Conservation (phyloP, 768 basidiomycete species). For the Naganishia vaughanmartiniae region DNA sequence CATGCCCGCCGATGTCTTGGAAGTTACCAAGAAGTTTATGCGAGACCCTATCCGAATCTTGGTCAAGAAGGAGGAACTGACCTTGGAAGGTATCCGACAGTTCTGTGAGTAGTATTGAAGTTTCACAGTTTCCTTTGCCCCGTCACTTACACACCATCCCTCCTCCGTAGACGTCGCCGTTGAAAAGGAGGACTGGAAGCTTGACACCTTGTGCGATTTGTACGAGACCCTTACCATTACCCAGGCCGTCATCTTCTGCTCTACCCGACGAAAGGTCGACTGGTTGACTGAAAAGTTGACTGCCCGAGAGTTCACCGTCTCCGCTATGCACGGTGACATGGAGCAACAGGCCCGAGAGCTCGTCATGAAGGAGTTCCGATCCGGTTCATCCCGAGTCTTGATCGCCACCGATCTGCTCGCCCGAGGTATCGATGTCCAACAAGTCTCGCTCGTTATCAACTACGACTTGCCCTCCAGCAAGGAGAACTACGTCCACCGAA, state of each 20-base stretch:
- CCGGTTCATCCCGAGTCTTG: slow-evolving; percentile 79
- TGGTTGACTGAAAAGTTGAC: slow-evolving; percentile 99
- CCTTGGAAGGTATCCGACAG: slow-evolving; percentile 65
- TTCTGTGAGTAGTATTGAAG: slow-evolving; percentile 41
- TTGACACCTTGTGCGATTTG: slow-evolving; percentile 93
- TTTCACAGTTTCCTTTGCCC: background rate
- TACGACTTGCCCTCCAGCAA: slow-evolving; percentile 72
- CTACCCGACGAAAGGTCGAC: slow-evolving; percentile 96
- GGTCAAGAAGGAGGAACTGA: slow-evolving; percentile 98
- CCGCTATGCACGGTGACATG: slow-evolving; percentile 78
- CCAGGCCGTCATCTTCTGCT: slow-evolving; percentile 99
- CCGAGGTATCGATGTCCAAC: slow-evolving; percentile 96
- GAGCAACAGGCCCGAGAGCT: slow-evolving; percentile 91
- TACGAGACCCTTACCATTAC: slow-evolving; percentile 99
- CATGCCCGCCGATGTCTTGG: slow-evolving; percentile 91
- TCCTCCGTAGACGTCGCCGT: slow-evolving; percentile 66
- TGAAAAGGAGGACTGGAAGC: slow-evolving; percentile 99
- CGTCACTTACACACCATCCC: background rate
- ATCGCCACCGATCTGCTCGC: slow-evolving; percentile 98
- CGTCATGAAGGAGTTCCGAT: slow-evolving; percentile 94
- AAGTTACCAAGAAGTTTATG: slow-evolving; percentile 99
- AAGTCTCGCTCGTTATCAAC: slow-evolving; percentile 95
- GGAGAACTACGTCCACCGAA: slow-evolving; percentile 99
- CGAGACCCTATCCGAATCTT: slow-evolving; percentile 96
- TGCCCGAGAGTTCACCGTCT: slow-evolving; percentile 96